Percentiles rank a stretch among this genome's conserved stretches.
phyloP scores from a whole-genome alignment of 768 basidiomycete genomes.

The Amyloporia xantha region DNA sequence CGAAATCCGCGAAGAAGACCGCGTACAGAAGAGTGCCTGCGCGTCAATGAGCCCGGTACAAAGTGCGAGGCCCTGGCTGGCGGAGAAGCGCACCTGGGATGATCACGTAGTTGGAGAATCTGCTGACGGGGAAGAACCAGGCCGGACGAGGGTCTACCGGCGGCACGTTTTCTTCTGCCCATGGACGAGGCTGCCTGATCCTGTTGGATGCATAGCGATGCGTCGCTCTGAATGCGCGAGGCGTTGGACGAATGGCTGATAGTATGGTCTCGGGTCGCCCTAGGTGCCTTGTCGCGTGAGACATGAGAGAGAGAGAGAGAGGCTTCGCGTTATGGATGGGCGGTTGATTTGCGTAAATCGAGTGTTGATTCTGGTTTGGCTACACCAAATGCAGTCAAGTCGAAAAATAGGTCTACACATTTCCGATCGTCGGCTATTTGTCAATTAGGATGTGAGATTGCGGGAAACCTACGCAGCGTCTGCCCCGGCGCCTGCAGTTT shows the following conservation, averaged over 20 bases:
- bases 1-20: constrained; percentile 60
- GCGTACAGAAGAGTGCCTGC: constrained; percentile 50
- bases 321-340: no score
- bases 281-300: neutral
- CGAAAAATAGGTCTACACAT: no score
- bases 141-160: constrained; percentile 5
- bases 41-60: neutral
- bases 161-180: constrained; percentile 2
- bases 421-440: neutral
- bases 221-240: neutral
- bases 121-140: constrained; percentile 31
- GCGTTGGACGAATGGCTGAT: neutral
- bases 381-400: no score
- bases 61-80: neutral
- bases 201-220: neutral
- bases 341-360: no score
- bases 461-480: no score
- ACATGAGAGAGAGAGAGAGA: no score
- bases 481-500: no score
- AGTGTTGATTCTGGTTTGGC: no score
- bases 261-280: neutral
- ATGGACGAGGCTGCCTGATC: constrained; percentile 1
- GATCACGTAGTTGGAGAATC: constrained; percentile 44
- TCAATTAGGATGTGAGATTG: no score
- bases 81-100: constrained; percentile 43